Evolutionary conservation across 2,329 filamentous ascomycete species (phyloP).

Genomic region (Acephala macrosclerotiorum): DNA sequence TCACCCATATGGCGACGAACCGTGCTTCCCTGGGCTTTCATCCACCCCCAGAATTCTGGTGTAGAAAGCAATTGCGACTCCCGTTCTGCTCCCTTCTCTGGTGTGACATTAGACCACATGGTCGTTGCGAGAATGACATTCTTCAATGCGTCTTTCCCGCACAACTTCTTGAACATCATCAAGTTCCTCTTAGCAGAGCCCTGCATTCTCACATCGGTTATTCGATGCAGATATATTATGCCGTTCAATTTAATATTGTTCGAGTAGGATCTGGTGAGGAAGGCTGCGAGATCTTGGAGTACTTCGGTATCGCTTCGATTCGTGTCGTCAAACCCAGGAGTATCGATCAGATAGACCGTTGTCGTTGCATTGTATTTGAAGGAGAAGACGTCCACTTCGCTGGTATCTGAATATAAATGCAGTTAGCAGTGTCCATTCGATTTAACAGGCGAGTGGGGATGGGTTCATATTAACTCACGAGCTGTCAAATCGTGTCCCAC

Average conservation of each 20-base stretch:
- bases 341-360: conserved; percentile 45
- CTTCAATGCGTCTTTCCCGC: conserved; percentile 23
- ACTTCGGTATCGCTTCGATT: conserved; percentile 41
- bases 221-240: conserved; percentile 48
- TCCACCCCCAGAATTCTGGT: conserved; percentile 13
- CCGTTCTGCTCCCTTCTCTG: conserved; percentile 1
- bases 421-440: neutral
- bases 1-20: neutral
- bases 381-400: conserved; percentile 3
- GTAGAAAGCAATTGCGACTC: conserved; percentile 4
- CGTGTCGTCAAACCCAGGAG: conserved; percentile 52
- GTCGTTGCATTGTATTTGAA: conserved; percentile 9
- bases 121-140: conserved; percentile 4
- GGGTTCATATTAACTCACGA: neutral
- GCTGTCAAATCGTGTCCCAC: conserved; percentile 5
- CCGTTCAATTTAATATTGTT: conserved; percentile 39
- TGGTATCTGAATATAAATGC: conserved; percentile 3
- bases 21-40: conserved; percentile 5
- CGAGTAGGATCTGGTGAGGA: conserved; percentile 37
- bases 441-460: neutral
- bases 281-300: conserved; percentile 40
- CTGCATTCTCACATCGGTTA: conserved; percentile 45
- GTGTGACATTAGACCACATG: neutral
- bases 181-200: conserved; percentile 46
- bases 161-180: conserved; percentile 48